Base-by-base conservation (phyloP, 1,284 basidiomycete species). In the Tilletia walkeri region DNA sequence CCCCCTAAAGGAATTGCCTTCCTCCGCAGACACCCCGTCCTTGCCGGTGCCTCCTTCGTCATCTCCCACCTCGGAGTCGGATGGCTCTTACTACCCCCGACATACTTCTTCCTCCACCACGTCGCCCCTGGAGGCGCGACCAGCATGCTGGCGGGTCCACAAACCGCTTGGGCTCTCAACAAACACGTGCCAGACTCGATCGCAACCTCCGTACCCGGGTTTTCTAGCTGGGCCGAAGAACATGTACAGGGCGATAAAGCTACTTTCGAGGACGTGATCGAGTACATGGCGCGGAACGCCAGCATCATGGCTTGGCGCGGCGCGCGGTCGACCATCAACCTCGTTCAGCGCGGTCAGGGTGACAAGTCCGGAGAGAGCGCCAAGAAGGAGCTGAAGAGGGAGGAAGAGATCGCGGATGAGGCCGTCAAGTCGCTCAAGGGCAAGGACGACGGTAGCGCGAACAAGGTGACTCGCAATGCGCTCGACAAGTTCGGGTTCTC, bases 371-470 rank as follows among this genome's bases (percentile, higher is more conserved):
- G 34, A 18, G 50, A 24, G 7, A 41, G 59, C 59, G 59, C n/a
- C 5, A 63, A 39, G 59, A 63, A 63, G 59, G 36, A 63, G 59
- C 10, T 3, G 6, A 18, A 39, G 20, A 16, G 39, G 38, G 59
- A 63, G 38, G 36, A 63, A 36, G 59, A 63, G 36, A 63, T 63
- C n/a, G 59, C 59, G n/a, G 59, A 63, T 34, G 59, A 63, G n/a
- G 59, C 59, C 14, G 34, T 41, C 34, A 63, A 39, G 34, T 63
- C 59, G 36, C 38, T 63, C 34, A 63, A 63, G 38, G 59, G 36
- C 34, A 9, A 24, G 16, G 50, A 18, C 50, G 50, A 53, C 16
- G 50, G 50, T 6, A 12, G 34, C 3, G 14, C 10, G 12, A 34
- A 34, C 59, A 63, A 63, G 10, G 59, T 63, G 36, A 63, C 36